Conservation (phyloP, 768 basidiomycete species). For the Hydnum rufescens region DNA sequence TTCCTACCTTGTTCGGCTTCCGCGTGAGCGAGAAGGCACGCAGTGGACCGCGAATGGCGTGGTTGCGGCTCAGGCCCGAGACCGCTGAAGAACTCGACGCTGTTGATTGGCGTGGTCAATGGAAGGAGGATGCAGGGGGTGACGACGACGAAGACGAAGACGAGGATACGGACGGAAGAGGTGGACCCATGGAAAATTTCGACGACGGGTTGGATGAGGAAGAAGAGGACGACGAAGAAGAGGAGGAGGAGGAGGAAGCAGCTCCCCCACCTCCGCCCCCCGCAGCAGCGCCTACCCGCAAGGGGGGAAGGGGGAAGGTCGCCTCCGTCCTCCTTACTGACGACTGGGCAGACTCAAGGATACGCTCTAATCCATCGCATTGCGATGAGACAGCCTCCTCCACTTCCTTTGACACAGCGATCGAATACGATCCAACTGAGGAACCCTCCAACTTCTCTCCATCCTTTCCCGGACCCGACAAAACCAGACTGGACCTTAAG, state of each 20-base stretch:
- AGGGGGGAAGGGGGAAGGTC: too few relatives aligned
- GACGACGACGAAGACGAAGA: slow-evolving; percentile 31
- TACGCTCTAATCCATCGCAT: too few relatives aligned
- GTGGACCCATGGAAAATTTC: background rate
- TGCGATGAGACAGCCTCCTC: too few relatives aligned
- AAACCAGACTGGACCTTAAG: too few relatives aligned
- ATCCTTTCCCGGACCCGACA: too few relatives aligned
- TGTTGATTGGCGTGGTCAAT: slow-evolving; percentile 81
- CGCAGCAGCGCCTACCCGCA: too few relatives aligned
- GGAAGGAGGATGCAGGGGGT: slow-evolving; percentile 42
- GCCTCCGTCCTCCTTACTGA: too few relatives aligned
- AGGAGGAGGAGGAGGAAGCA: slow-evolving; percentile 4
- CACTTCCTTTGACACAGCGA: too few relatives aligned
- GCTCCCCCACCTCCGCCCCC: background rate
- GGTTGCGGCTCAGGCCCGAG: slow-evolving; percentile 78
- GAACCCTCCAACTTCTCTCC: too few relatives aligned
- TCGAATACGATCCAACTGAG: too few relatives aligned
- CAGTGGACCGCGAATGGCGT: slow-evolving; percentile 91
- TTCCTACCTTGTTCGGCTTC: slow-evolving; percentile 91
- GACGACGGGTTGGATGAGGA: background rate
- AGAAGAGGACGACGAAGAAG: slow-evolving; percentile 1
- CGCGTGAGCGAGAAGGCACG: slow-evolving; percentile 90
- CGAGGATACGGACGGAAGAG: slow-evolving; percentile 24
- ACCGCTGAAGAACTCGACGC: slow-evolving; percentile 58
- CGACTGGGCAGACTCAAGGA: too few relatives aligned